A percentile compares a stretch with the other conserved stretches of the same genome.
Evolutionary conservation across 257 asterid species (phyloP).

Genomic region (Jaltomata sinuosa): DNA sequence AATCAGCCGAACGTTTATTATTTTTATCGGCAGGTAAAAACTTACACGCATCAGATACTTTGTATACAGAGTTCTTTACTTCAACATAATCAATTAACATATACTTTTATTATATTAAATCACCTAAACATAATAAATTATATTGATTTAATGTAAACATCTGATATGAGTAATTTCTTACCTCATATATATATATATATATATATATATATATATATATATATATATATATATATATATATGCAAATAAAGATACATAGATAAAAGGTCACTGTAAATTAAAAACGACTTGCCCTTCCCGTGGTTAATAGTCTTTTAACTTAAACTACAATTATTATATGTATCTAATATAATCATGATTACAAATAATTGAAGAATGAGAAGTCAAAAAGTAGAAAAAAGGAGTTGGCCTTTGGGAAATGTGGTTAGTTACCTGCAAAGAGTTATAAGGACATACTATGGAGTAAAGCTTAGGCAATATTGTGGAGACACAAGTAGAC

Average conservation of each 20-base stretch:
- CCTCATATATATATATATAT: too few species aligned
- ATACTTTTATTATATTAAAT: not conserved
- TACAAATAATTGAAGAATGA: not conserved
- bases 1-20: too few species aligned
- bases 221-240: too few species aligned
- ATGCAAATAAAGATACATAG: not conserved
- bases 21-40: not conserved
- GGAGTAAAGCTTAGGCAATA: constrained; percentile 53
- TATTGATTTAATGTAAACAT: not conserved
- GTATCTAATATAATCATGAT: not conserved
- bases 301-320: not conserved
- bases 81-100: not conserved
- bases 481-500: constrained; percentile 28
- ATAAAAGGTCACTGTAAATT: not conserved
- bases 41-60: not conserved
- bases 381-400: constrained; percentile 1
- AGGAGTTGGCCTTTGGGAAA: constrained; percentile 2
- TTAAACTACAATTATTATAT: not conserved
- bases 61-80: not conserved
- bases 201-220: too few species aligned
- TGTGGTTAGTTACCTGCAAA: constrained; percentile 15
- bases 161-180: not conserved
- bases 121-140: not conserved
- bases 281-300: not conserved
- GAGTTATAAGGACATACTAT: not conserved